Conservation (phyloP, 352 stramenopile species). For the Pythium scleroteichum region DNA sequence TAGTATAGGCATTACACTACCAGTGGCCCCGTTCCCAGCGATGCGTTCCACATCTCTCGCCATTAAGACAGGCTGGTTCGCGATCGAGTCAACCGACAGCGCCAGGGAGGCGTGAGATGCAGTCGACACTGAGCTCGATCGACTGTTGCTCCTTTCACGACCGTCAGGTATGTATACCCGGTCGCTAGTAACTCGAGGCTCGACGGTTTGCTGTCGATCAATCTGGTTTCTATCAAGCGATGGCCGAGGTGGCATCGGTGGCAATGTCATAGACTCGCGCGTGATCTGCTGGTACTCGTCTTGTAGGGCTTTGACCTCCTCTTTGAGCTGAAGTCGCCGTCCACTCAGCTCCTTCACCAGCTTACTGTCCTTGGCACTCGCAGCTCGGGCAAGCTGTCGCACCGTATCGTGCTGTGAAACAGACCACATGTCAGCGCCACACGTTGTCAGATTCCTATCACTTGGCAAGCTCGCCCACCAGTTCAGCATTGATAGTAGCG, state of each 20-base stretch:
- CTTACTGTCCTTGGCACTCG: constrained; percentile 51
- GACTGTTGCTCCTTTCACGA: constrained; percentile 29
- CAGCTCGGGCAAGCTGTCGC: constrained; percentile 54
- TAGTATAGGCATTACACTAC: constrained; percentile 37
- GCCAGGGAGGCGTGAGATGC: constrained; percentile 54
- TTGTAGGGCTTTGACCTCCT: constrained; percentile 74
- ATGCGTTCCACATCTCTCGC: constrained; percentile 14
- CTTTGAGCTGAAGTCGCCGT: constrained; percentile 62
- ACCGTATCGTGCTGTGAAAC: constrained; percentile 59
- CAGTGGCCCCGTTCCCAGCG: not conserved
- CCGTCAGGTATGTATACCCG: constrained; percentile 5
- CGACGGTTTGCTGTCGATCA: not conserved
- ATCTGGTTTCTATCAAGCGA: constrained; percentile 8
- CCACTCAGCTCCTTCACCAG: constrained; percentile 51
- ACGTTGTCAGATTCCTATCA: not conserved
- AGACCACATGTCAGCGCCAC: not conserved
- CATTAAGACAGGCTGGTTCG: constrained; percentile 29
- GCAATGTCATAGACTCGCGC: constrained; percentile 25
- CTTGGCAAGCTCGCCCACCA: constrained; percentile 11
- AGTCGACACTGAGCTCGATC: constrained; percentile 40
- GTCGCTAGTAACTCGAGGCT: constrained; percentile 15
- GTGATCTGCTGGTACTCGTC: constrained; percentile 40
- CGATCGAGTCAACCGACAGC: constrained; percentile 48
- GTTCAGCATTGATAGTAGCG: constrained; percentile 15
- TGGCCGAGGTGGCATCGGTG: constrained; percentile 18